Evolutionary conservation across 2,329 filamentous ascomycete species (phyloP), one percentile per base, ranked within the genome.

Genomic region (Cladophialophora carrionii): DNA sequence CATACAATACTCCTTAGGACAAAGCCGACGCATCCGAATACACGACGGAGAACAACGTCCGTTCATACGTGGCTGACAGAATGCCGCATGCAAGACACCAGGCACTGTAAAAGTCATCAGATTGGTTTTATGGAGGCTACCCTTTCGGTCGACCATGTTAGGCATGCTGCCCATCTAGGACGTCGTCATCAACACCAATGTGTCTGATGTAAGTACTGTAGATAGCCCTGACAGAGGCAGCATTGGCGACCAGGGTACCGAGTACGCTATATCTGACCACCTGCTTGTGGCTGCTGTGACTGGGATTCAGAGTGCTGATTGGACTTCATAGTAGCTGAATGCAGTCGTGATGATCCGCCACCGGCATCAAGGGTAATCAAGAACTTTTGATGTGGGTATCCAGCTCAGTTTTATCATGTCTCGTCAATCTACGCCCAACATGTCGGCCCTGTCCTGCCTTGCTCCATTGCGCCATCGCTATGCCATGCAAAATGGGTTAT

Each of bases 401-500:
- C 57, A 10, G 31, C 48, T 34, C 49, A 14, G 37, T 12, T 10
- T n/a, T 52, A 37, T 60, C 32, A 52, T 48, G 24, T 60, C 26
- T 37, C 48, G n/a, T n/a, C 37, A 46, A 51, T 60, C 46, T 32
- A 52, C 49, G 59, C 59, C 59, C 14, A 34, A 14, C 29, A 34
- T 32, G 24, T 22, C 41, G 9, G 14, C 31, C 52, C 14, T 20
- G 9, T 20, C 52, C 56, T 31, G 49, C 37, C 57, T 20, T 37
- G 48, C 57, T 60, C 31, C 37, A 24, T 53, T 62, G 46, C 63
- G 63, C 63, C 63, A 41, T 62, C 63, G 63, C 63, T 65, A 65
- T 65, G 63, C 63, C 43, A 51, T 41, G 34, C 37, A 32, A 29
- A 10, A 54, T 24, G 29, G 48, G 22, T 52, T 29, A 9, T 20